Base-by-base conservation (phyloP, 345 rosid genomes). In the Cardamine resedifolia region DNA sequence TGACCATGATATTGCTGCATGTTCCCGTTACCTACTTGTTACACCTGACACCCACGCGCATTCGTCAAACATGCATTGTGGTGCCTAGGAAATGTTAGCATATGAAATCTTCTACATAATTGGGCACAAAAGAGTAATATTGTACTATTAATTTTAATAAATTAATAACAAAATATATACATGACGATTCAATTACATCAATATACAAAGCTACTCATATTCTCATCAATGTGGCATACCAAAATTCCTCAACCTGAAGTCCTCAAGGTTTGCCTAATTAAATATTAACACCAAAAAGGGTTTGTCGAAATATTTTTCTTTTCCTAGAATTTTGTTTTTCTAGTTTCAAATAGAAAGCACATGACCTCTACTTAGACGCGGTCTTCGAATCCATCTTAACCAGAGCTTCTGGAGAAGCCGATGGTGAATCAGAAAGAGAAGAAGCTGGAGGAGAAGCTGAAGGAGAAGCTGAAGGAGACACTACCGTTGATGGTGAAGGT, bases 201-300 rank as follows among this genome's bases (percentile, higher is more conserved):
- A 58, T 58, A 47, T 24, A 23, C 51, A 70, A 34, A 58, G 49
- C 74, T 70, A 58, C n/a, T 21, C 66, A 58, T 33, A 23, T 58
- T 47, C 58, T 21, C 48, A 48, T 55, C 14, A 19, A 43, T 23
- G 14, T 34, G 28, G 45, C 45, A 34, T 12, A 58, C 61, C 38
- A 56, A 56, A 16, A 57, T 11, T 50, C 36, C 20, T 53, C 19
- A 15, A 53, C 58, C 28, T 27, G 12, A 51, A 51, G 5, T 43
- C 64, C 60, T 27, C 31, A 68, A 41, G 53, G 52, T 66, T 66
- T 48, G 36, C 34, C 57, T 7, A n/a, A n/a, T n/a, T n/a, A 47
- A 28, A 64, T 45, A 44, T 44, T 10, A 19, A 19, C 18, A 7
- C 51, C 24, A 47, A 47, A 47, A 47, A 18, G 4, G 7, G 9